Evolutionary conservation across 306 rosid genomes (phyloP).

Genomic region (Sesbania bispinosa): DNA sequence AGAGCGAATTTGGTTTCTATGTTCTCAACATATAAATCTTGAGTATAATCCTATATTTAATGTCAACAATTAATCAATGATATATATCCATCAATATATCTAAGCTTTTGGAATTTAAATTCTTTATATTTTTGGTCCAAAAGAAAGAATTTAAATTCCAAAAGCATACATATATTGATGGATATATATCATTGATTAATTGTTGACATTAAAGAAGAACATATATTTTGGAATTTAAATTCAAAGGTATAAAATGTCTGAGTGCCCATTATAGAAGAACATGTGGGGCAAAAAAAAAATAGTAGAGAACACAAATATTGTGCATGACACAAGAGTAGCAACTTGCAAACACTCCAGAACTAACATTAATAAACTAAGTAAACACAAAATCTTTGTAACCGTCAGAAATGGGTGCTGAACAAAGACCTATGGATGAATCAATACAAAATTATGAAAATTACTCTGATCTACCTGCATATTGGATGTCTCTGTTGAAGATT

Average conservation of each 20-base stretch:
- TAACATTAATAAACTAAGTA: not conserved
- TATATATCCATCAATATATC: not conserved
- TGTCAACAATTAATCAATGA: not conserved
- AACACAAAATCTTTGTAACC: not conserved
- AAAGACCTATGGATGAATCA: not conserved
- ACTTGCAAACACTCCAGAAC: not conserved
- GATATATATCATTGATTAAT: not conserved
- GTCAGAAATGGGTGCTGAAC: not conserved
- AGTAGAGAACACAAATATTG: not conserved
- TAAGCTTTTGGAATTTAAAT: not conserved
- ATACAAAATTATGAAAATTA: slow-evolving; percentile 17
- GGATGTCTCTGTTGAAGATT: slow-evolving; percentile 39
- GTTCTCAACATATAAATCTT: not conserved
- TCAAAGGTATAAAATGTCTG: not conserved
- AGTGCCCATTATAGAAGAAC: not conserved
- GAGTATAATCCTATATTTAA: not conserved
- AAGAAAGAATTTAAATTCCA: no score
- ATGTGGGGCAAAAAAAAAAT: not conserved
- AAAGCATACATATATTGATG: not conserved
- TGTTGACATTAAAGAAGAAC: slow-evolving; percentile 6
- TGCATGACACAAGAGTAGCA: not conserved
- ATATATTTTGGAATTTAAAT: not conserved
- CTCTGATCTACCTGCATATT: slow-evolving; percentile 29
- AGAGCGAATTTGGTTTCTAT: no score
- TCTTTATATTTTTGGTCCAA: no score